A percentile compares a stretch with the other conserved stretches of the same genome.
Evolutionary conservation across 1,284 basidiomycete genomes (phyloP).

Genomic region (Athelia sp.): DNA sequence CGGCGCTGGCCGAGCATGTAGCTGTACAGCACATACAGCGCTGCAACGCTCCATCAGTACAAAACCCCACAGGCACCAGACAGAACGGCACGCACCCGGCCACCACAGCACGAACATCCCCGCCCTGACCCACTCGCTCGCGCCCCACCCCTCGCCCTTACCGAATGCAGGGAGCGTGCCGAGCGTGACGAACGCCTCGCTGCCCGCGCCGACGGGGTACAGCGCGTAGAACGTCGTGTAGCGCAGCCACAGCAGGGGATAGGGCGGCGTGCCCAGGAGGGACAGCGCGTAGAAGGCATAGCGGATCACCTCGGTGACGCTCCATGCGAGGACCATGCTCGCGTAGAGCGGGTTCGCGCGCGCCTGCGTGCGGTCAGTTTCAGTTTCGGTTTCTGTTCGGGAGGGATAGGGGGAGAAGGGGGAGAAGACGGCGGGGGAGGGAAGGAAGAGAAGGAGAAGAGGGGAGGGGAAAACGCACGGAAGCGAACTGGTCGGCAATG

Average conservation of each 20-base stretch:
- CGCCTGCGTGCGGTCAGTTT: conserved; percentile 39
- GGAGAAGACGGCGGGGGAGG: neutral
- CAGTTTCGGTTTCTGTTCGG: too few relatives aligned
- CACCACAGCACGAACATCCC: conserved; percentile 83
- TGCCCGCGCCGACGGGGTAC: conserved; percentile 89
- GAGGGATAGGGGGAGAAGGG: too few relatives aligned
- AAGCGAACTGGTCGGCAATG: conserved; percentile 58
- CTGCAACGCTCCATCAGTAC: too few relatives aligned
- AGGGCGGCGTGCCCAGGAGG: conserved; percentile 51
- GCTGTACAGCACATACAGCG: conserved; percentile 82
- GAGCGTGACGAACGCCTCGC: conserved; percentile 85
- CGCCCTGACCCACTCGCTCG: conserved; percentile 52
- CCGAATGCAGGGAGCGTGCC: conserved; percentile 64
- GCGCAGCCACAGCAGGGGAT: conserved; percentile 57
- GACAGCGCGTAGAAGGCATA: conserved; percentile 86
- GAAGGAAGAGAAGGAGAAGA: conserved; percentile 1
- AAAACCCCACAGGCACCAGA: neutral
- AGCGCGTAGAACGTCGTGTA: conserved; percentile 93
- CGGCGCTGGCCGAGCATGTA: conserved; percentile 86
- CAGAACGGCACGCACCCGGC: conserved; percentile 66
- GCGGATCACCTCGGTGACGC: conserved; percentile 86
- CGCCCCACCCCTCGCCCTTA: conserved; percentile 36
- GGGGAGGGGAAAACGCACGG: conserved; percentile 30
- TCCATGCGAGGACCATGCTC: conserved; percentile 94
- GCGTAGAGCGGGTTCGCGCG: conserved; percentile 79